Evolutionary conservation across 768 basidiomycete genomes (phyloP), one percentile per base, ranked within the genome.

Genomic region (Amanita jacksonii): DNA sequence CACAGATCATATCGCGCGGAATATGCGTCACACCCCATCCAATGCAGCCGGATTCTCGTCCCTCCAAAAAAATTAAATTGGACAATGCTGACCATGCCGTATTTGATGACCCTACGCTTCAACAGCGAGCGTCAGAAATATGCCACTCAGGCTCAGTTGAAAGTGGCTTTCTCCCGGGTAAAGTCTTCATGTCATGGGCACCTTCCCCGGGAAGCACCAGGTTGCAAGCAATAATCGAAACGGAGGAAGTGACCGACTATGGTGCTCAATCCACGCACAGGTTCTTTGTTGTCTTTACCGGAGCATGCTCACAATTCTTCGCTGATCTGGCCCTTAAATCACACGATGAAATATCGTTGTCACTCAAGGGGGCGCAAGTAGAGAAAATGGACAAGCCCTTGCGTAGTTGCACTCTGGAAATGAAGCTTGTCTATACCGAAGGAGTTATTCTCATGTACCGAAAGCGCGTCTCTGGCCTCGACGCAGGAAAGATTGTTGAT

Each of bases 111-210:
- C 45, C 52, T 12, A 45, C 51, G 37, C 60, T 49, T 25, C 60
- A 55, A 45, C 61, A 61, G 34, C 54, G 38, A 38, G 49, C 62
- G 31, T 39, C 50, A 8, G 67, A 69, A 12, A 49, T 76, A 23
- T 56, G 59, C 28, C 38, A 56, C 20, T 49, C 52, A 41, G 51
- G 54, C 16, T 47, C 50, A 1, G 59, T 65, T 20, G 63, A 58
- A 7, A 54, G 56, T 1, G 68, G 70, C 2, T 72, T 63, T 51
- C 54, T 77, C 3, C 53, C 62, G 25, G 69, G 66, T 38, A 62
- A 50, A 30, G 56, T 73, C 8, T 62, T 57, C 50, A 76, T 76
- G 74, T 54, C 59, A 40, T 76, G 73, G 70, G 51, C 49, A 10
- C 60, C 62, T 3, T 52, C 7, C 27, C 27, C 59, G 3, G 52